Conservation (phyloP, 2,329 filamentous ascomycete species). For the Paraphoma sp. region DNA sequence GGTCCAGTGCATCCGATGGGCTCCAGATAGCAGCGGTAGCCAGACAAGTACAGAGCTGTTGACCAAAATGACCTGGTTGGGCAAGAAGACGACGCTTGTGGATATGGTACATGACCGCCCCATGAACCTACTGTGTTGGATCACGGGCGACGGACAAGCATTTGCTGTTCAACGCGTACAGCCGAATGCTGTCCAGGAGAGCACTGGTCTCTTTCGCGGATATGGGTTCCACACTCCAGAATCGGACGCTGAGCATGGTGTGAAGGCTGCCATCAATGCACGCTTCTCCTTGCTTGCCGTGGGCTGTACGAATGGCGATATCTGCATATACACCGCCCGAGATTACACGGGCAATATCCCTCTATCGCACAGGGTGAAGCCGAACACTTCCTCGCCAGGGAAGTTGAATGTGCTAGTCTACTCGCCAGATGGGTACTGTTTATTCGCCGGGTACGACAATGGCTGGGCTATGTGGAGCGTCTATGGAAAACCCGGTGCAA, state of each 20-base stretch:
- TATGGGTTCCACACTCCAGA: constrained; percentile 86
- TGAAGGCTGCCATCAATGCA: constrained; percentile 85
- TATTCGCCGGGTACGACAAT: constrained; percentile 90
- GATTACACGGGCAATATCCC: constrained; percentile 95
- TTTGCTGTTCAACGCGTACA: constrained; percentile 83
- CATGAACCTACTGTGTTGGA: constrained; percentile 95
- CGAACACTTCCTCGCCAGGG: constrained; percentile 76
- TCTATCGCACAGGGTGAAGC: constrained; percentile 76
- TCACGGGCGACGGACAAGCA: constrained; percentile 83
- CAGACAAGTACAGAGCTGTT: constrained; percentile 92
- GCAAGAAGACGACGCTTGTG: constrained; percentile 75
- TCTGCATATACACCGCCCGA: constrained; percentile 89
- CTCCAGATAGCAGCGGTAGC: constrained; percentile 77
- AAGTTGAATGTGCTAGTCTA: constrained; percentile 77
- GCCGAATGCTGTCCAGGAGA: constrained; percentile 42
- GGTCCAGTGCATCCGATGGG: constrained; percentile 97
- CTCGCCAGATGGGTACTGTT: constrained; percentile 93
- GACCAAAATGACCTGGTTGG: constrained; percentile 84
- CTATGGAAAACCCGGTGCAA: constrained; percentile 87
- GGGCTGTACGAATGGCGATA: constrained; percentile 77
- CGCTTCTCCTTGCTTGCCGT: constrained; percentile 92
- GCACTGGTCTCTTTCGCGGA: constrained; percentile 75
- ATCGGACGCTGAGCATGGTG: constrained; percentile 65
- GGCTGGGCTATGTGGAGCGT: constrained; percentile 98
- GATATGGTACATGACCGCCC: constrained; percentile 95